These are phyloP conservation scores for Coniella lustricola DNA, from an alignment of 2,329 filamentous ascomycete genomes.

Conservation along the genomic window DNA sequence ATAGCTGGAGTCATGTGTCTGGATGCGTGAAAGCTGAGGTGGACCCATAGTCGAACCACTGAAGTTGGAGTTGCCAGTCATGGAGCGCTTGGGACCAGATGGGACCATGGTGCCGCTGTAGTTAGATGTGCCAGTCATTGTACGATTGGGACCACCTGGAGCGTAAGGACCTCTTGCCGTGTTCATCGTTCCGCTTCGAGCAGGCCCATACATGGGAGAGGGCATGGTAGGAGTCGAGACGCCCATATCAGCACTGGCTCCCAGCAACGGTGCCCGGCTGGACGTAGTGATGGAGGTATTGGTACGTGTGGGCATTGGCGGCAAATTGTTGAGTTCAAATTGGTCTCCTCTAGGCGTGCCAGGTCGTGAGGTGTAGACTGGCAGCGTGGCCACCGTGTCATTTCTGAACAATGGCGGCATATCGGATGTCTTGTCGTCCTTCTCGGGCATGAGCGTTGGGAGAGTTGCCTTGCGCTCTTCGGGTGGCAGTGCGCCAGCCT, in stretches of 20 bases:
- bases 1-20: conserved; percentile 21
- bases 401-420: conserved; percentile 55
- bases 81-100: conserved; percentile 20
- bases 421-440: conserved; percentile 44
- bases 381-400: conserved; percentile 56
- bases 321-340: conserved; percentile 48
- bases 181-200: conserved; percentile 18
- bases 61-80: conserved; percentile 21
- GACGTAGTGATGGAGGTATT: conserved; percentile 24
- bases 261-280: conserved; percentile 24
- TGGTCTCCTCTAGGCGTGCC: conserved; percentile 38
- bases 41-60: conserved; percentile 12
- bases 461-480: conserved; percentile 58
- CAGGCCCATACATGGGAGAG: conserved; percentile 18
- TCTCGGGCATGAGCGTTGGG: conserved; percentile 39
- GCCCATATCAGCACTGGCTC: conserved; percentile 26
- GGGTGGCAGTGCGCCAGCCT: conserved; percentile 45
- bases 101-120: too few species aligned
- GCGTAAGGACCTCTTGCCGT: conserved; percentile 21
- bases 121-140: too few species aligned
- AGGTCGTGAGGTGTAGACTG: conserved; percentile 54
- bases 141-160: conserved; percentile 19
- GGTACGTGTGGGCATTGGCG: conserved; percentile 33
- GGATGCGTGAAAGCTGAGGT: conserved; percentile 21
- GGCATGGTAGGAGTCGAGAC: conserved; percentile 23